phyloP scores from a whole-genome alignment of 176 grass and related monocot genomes.

The Rhipidocladum racemiflorum region DNA sequence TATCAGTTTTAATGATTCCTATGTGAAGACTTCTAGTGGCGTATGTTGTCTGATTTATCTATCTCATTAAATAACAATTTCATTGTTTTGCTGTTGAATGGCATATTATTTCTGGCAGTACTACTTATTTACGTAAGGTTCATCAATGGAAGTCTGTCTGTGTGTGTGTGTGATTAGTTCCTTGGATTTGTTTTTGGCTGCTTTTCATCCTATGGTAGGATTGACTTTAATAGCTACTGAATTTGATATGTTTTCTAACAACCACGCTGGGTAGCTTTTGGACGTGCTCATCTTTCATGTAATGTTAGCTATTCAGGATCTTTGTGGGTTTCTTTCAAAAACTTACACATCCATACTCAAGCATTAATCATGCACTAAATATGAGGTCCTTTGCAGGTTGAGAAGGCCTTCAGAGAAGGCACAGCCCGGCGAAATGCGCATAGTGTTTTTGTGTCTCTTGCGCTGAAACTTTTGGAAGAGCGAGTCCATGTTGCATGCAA shows the following conservation, averaged over 20 bases:
- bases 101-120: neutral
- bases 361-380: neutral
- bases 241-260: too few relatives aligned
- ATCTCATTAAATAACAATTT: neutral
- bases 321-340: constrained; percentile 6
- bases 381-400: constrained; percentile 45
- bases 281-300: neutral
- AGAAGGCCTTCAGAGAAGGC: constrained; percentile 95
- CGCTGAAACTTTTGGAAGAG: constrained; percentile 88
- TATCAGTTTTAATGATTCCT: neutral
- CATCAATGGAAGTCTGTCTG: neutral
- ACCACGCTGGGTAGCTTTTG: too few relatives aligned
- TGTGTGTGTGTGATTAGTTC: neutral
- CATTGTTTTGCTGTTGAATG: constrained; percentile 4
- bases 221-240: too few relatives aligned
- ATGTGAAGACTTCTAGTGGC: neutral
- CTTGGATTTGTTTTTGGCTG: neutral
- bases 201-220: too few relatives aligned
- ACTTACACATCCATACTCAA: neutral
- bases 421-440: constrained; percentile 89
- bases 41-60: constrained; percentile 9
- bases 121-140: neutral
- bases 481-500: constrained; percentile 95
- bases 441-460: constrained; percentile 88
- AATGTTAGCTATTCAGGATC: neutral